These are phyloP conservation scores for Petunia axillaris DNA, from an alignment of 257 asterid genomes.

Conservation along the genomic window DNA sequence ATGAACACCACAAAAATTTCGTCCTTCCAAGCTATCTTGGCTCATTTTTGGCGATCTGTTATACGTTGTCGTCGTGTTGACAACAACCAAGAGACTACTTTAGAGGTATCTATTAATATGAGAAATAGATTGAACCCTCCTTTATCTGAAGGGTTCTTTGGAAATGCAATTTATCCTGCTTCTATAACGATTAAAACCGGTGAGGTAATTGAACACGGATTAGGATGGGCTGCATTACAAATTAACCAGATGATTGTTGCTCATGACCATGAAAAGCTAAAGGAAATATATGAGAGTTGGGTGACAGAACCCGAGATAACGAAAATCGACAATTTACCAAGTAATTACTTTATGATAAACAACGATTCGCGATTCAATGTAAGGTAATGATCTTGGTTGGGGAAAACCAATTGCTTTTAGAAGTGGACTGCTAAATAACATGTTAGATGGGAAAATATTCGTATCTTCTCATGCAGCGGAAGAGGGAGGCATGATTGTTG, in stretches of 20 bases:
- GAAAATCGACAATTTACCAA: conserved; percentile 32
- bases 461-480: conserved; percentile 37
- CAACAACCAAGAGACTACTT: too few relatives aligned
- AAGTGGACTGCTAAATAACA: conserved; percentile 42
- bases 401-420: conserved; percentile 35
- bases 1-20: too few relatives aligned
- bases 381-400: too few relatives aligned
- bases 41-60: too few relatives aligned
- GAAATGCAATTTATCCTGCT: conserved; percentile 28
- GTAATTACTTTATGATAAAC: not conserved
- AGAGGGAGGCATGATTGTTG: conserved; percentile 48
- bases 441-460: conserved; percentile 46
- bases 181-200: not conserved
- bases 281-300: not conserved
- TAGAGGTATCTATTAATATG: conserved; percentile 17
- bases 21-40: too few relatives aligned
- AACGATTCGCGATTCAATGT: conserved; percentile 51
- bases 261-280: conserved; percentile 25
- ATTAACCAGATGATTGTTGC: conserved; percentile 31
- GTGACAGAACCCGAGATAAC: not conserved
- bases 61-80: too few relatives aligned
- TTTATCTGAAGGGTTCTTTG: conserved; percentile 43
- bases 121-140: conserved; percentile 41
- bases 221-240: conserved; percentile 36
- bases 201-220: not conserved